phyloP scores from a whole-genome alignment of 306 rosid genomes.

The Trichosanthes truncata region DNA sequence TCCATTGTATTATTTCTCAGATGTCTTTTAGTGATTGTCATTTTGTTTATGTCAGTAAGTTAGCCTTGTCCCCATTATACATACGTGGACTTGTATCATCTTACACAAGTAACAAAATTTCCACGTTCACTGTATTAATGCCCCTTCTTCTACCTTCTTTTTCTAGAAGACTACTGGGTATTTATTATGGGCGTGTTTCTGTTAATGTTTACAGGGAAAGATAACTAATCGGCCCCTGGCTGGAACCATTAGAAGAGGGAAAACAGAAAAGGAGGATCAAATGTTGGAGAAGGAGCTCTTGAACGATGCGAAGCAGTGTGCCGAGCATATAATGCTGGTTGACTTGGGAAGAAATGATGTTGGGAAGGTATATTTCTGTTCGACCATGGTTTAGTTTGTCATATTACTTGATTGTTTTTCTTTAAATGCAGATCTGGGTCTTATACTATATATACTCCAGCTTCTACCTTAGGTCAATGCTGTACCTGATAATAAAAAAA shows the following conservation, averaged over 20 bases:
- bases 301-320: constrained; percentile 79
- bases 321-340: constrained; percentile 92
- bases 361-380: constrained; percentile 60
- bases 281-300: constrained; percentile 77
- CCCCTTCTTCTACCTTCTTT: not conserved
- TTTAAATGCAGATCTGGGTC: constrained; percentile 6
- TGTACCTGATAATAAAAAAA: not conserved
- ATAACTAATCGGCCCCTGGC: constrained; percentile 93
- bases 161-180: not conserved
- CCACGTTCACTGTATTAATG: not conserved
- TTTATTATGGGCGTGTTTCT: constrained; percentile 2
- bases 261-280: constrained; percentile 69
- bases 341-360: constrained; percentile 97
- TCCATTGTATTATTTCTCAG: not conserved
- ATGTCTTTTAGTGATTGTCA: not conserved
- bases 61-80: not conserved
- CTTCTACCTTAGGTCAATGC: not conserved
- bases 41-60: not conserved
- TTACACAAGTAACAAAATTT: not conserved
- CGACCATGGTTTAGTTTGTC: constrained; percentile 1
- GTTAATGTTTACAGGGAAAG: constrained; percentile 40
- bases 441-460: not conserved
- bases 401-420: not conserved
- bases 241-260: constrained; percentile 90
- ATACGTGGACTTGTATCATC: not conserved